Evolutionary conservation across 805 yeast genomes (phyloP).

Genomic region (Ogataea zsoltii): DNA sequence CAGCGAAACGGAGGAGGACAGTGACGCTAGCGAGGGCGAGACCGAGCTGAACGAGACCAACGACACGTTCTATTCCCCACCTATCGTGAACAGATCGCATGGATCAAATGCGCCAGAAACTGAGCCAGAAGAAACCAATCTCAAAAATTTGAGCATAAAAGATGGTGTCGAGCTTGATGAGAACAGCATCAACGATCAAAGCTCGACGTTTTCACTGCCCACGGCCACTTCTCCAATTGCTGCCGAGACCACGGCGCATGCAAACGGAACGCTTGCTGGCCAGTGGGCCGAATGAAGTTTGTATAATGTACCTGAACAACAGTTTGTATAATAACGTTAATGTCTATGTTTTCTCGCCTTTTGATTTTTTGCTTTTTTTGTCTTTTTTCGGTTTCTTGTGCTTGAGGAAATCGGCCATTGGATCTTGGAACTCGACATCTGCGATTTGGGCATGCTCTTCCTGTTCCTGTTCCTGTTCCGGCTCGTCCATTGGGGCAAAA

Average conservation of each 20-base stretch:
- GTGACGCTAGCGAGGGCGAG: constrained; percentile 2
- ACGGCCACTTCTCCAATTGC: constrained; percentile 16
- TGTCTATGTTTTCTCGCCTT: too few relatives aligned
- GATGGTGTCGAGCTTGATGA: constrained; percentile 2
- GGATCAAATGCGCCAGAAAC: constrained; percentile 4
- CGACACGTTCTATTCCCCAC: constrained; percentile 26
- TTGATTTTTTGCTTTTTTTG: background rate
- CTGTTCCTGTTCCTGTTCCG: constrained; percentile 16
- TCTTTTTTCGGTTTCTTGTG: constrained; percentile 8
- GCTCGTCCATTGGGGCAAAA: constrained; percentile 39
- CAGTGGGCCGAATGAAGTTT: constrained; percentile 2
- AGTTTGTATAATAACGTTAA: background rate
- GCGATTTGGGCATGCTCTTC: constrained; percentile 6
- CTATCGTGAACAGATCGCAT: constrained; percentile 17
- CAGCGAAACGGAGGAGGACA: background rate
- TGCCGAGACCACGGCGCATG: background rate
- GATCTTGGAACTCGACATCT: constrained; percentile 31
- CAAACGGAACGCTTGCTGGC: background rate
- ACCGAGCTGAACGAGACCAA: constrained; percentile 17
- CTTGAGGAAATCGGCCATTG: constrained; percentile 35
- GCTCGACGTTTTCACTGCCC: constrained; percentile 26
- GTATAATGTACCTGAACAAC: background rate
- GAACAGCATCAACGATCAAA: constrained; percentile 9
- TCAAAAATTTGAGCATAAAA: background rate
- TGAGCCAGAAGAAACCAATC: constrained; percentile 7